Conservation (phyloP, 148 eudicot genomes). For the Talinum fruticosum region DNA sequence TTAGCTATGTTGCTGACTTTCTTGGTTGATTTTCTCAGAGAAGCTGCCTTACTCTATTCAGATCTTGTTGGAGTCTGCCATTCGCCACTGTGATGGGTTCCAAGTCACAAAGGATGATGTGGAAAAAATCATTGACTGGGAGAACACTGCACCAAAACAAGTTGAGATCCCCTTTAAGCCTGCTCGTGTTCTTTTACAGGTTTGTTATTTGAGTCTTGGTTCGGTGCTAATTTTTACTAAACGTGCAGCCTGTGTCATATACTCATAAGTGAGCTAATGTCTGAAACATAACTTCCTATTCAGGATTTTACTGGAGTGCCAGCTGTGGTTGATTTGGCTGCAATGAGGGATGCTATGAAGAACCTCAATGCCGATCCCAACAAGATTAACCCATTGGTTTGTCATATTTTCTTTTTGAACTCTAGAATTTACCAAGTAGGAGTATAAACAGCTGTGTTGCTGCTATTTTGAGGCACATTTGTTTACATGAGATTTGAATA, state of each 20-base stretch:
- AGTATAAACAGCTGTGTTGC: neutral
- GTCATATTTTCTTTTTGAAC: constrained; percentile 11
- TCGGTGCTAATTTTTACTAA: neutral
- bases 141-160: constrained; percentile 77
- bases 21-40: constrained; percentile 40
- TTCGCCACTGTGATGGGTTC: constrained; percentile 90
- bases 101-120: constrained; percentile 85
- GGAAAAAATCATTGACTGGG: constrained; percentile 97
- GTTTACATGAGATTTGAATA: neutral
- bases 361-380: constrained; percentile 68
- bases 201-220: constrained; percentile 15
- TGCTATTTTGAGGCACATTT: neutral
- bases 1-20: neutral
- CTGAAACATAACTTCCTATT: constrained; percentile 10
- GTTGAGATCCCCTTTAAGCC: constrained; percentile 97
- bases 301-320: constrained; percentile 98
- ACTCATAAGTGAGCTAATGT: neutral
- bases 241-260: neutral
- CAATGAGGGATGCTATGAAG: constrained; percentile 93
- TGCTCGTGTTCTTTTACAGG: constrained; percentile 96
- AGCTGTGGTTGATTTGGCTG: constrained; percentile 92
- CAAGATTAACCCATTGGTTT: constrained; percentile 92
- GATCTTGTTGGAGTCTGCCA: constrained; percentile 87
- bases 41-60: constrained; percentile 81
- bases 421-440: neutral